These are phyloP conservation scores for Nidularia pulvinata DNA, from an alignment of 768 basidiomycete species.

Conservation along the genomic window DNA sequence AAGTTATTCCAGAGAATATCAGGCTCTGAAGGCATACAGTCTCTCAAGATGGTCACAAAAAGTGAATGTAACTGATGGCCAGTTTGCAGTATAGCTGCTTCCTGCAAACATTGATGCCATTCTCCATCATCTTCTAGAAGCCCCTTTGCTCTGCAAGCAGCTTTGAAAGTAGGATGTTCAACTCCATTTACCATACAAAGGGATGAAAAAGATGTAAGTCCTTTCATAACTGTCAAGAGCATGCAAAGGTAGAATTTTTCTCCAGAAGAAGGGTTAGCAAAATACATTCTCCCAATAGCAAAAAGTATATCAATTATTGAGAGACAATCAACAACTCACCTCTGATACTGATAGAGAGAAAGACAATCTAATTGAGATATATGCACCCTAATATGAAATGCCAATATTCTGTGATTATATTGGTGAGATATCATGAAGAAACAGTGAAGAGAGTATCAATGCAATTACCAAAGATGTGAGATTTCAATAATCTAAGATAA, in stretches of 20 bases:
- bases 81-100: conserved; percentile 36
- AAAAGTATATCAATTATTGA: background rate
- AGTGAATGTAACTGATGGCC: conserved; percentile 27
- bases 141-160: conserved; percentile 28
- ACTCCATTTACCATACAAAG: conserved; percentile 12
- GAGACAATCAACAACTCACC: too few species aligned
- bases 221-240: too few species aligned
- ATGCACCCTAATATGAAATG: too few species aligned
- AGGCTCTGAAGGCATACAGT: conserved; percentile 25
- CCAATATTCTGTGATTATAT: too few species aligned
- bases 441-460: too few species aligned
- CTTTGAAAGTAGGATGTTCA: conserved; percentile 5
- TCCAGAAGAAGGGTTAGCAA: conserved; percentile 2
- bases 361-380: too few species aligned
- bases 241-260: too few species aligned
- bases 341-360: too few species aligned
- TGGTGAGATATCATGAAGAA: too few species aligned
- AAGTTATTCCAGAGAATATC: too few species aligned
- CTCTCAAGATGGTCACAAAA: conserved; percentile 29
- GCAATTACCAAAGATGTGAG: too few species aligned
- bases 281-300: conserved; percentile 40
- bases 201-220: conserved; percentile 12
- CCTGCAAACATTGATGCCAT: conserved; percentile 29
- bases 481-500: too few species aligned
- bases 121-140: conserved; percentile 31